phyloP scores from a whole-genome alignment of 176 grass and related monocot genomes.

The Hyparrhenia diplandra region DNA sequence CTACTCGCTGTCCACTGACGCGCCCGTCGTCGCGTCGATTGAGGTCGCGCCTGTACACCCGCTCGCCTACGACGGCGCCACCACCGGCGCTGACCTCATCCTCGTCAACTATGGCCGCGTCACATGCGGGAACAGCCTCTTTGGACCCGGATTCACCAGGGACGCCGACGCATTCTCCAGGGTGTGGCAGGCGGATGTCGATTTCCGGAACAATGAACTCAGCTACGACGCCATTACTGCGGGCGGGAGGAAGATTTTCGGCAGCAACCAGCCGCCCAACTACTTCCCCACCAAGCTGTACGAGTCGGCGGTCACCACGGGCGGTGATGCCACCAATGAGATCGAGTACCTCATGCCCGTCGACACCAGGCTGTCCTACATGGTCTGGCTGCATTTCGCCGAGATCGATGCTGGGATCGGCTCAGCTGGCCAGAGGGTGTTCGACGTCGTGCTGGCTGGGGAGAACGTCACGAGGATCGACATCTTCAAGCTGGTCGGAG shows the following conservation, averaged over 20 bases:
- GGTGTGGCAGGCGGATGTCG: conserved; percentile 81
- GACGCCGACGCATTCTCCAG: conserved; percentile 75
- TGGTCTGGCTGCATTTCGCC: conserved; percentile 96
- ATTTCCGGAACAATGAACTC: conserved; percentile 53
- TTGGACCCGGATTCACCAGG: conserved; percentile 83
- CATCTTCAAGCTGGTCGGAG: conserved; percentile 89
- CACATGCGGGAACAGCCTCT: conserved; percentile 57
- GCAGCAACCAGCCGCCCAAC: conserved; percentile 90
- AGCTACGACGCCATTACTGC: conserved; percentile 66
- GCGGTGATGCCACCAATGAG: conserved; percentile 36
- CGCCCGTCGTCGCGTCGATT: conserved; percentile 76
- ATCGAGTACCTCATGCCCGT: conserved; percentile 87
- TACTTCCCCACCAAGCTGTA: conserved; percentile 95
- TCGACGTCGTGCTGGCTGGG: conserved; percentile 66
- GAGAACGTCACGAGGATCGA: conserved; percentile 75
- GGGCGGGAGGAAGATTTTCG: conserved; percentile 62
- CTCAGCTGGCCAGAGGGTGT: conserved; percentile 60
- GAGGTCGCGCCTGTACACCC: conserved; percentile 77
- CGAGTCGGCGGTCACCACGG: conserved; percentile 77
- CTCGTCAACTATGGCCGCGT: conserved; percentile 96
- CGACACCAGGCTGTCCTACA: conserved; percentile 81
- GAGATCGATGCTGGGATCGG: conserved; percentile 72
- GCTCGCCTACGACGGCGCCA: conserved; percentile 77
- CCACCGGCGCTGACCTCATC: conserved; percentile 60
- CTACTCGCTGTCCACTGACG: conserved; percentile 93